phyloP scores from a whole-genome alignment of 345 rosid species.

The Populus ilicifolia region DNA sequence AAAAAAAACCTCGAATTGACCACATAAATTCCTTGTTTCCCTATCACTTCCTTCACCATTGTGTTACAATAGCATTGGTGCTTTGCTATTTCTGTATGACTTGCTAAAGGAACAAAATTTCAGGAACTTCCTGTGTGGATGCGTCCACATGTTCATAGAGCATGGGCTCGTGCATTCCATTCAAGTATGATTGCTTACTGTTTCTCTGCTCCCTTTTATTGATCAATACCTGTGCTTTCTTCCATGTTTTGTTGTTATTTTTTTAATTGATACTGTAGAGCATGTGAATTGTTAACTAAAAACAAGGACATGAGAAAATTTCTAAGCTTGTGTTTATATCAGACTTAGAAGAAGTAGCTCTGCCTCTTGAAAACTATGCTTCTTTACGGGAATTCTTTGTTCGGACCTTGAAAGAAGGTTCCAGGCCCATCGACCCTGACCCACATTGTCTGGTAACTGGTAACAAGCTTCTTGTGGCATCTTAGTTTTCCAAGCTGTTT shows the following conservation, averaged over 20 bases:
- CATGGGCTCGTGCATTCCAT: conserved; percentile 96
- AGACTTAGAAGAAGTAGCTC: conserved; percentile 86
- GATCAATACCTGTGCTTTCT: neutral
- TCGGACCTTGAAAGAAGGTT: conserved; percentile 80
- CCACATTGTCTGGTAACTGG: conserved; percentile 96
- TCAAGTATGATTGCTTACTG: conserved; percentile 52
- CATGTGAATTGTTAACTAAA: neutral
- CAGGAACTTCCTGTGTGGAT: conserved; percentile 83
- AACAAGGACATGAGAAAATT: neutral
- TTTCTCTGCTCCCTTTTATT: neutral
- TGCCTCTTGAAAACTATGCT: conserved; percentile 78
- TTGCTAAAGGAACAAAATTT: conserved; percentile 15
- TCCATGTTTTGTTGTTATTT: neutral
- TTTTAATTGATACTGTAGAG: neutral
- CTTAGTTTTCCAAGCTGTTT: conserved; percentile 13
- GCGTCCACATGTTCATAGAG: conserved; percentile 76
- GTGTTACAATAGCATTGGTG: neutral
- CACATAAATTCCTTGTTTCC: neutral
- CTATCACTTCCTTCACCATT: neutral
- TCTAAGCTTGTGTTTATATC: conserved; percentile 24
- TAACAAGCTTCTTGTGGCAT: conserved; percentile 45
- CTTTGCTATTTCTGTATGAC: neutral
- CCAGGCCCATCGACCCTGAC: conserved; percentile 78
- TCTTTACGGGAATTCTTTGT: conserved; percentile 82
- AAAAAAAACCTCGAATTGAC: neutral